Evolutionary conservation across 2,329 filamentous ascomycete species (phyloP), one percentile per base, ranked within the genome.

Genomic region (Hypomyces rosellus): DNA sequence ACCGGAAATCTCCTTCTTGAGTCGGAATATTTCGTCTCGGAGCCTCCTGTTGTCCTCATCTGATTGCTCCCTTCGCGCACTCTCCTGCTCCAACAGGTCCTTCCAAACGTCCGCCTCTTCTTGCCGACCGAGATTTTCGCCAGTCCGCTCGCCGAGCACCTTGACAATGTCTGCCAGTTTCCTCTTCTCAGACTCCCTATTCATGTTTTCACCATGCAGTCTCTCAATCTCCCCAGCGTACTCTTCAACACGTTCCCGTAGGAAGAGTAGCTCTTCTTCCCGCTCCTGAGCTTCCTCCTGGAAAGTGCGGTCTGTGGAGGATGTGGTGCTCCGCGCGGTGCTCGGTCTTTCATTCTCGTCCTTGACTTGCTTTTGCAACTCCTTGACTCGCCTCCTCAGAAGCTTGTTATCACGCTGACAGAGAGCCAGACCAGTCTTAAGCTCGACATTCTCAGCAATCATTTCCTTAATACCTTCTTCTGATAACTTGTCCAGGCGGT

Each of bases 391-490:
- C 54, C 86, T 84, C 18, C 89, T 84, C 50, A 97, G 69, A 16
- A 84, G 77, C 65, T 95, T 93, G 64, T 89, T 93, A 62, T 99
- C 93, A 56, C 95, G 89, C 67, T 95, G 89, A 51, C 93, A 78
- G 34, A 93, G 88, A 3, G 92, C 84, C 41, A 96, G 81, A 54
- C 88, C 89, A 0, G 92, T 96, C 68, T 95, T 93, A 45, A 97
- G 78, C 65, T 96, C 90, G 4, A 97, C 92, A 61, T 96, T 99
- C 68, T 96, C 92, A 41, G 89, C 90, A 60, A 97, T 95, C 85
- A 96, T 95, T 66, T 96, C 92, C 70, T 95, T 95, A 65, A 99
- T 86, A 56, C 91, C 90, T 70, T 97, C 92, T 65, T 97, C 92
- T 1, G 91, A 96, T 39, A 95, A 80, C 64, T 92, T 93, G 68